A percentile compares a stretch with the other conserved stretches of the same genome.
Conservation (phyloP, 2,329 filamentous ascomycete species). For the Ophiostoma sp. region DNA sequence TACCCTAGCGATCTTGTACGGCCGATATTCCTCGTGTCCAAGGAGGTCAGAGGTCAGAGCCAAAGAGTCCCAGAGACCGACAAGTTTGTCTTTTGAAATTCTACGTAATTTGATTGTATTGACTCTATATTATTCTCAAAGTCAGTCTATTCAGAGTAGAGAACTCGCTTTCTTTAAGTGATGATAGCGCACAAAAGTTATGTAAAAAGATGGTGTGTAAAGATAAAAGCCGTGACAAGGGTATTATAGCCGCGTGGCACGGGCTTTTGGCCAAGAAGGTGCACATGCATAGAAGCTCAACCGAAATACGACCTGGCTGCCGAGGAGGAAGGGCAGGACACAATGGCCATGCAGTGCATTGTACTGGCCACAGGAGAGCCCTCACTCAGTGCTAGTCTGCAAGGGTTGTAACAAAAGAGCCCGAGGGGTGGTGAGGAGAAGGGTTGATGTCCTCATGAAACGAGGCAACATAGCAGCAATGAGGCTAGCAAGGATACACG, state of each 20-base stretch:
- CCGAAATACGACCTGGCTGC: slow-evolving; percentile 7
- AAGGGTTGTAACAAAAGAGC: background rate
- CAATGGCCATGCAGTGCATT: background rate
- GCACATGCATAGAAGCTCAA: slow-evolving; percentile 2
- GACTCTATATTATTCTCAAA: too few relatives aligned
- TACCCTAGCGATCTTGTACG: background rate
- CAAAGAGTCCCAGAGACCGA: too few relatives aligned
- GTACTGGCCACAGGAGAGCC: background rate
- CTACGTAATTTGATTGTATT: background rate
- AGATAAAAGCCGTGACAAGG: background rate
- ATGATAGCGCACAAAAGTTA: too few relatives aligned
- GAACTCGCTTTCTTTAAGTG: too few relatives aligned
- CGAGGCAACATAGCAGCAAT: background rate
- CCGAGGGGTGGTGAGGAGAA: background rate
- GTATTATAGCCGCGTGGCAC: background rate
- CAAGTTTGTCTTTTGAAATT: background rate
- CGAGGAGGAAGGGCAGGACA: background rate
- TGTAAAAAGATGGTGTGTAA: background rate
- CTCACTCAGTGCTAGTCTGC: background rate
- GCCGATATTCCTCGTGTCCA: too few relatives aligned
- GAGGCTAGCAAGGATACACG: background rate
- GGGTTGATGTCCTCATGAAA: background rate
- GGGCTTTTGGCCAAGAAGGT: background rate
- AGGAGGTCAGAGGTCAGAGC: too few relatives aligned
- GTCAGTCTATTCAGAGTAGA: too few relatives aligned